phyloP scores from a whole-genome alignment of 139 green algal species.

The Bryopsis sp. region DNA sequence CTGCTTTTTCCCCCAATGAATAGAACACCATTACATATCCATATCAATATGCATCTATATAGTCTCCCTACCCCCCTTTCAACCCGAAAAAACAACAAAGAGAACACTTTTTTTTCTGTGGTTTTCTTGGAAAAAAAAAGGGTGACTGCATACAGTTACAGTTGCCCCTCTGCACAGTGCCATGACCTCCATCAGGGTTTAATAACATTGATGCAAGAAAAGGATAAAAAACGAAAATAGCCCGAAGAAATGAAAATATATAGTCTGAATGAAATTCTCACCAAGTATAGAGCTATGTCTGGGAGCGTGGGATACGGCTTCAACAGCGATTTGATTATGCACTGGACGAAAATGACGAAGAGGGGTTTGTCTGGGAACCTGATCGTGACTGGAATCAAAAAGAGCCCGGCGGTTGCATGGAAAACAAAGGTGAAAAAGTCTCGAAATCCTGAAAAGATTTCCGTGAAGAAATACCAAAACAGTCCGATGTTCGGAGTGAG shows the following conservation, averaged over 20 bases:
- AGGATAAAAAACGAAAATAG: not conserved
- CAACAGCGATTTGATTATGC: slow-evolving; percentile 39
- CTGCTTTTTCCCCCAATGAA: not conserved
- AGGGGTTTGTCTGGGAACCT: slow-evolving; percentile 46
- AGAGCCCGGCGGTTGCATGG: slow-evolving; percentile 27
- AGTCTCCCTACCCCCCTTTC: too few species aligned
- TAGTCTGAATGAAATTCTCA: not conserved
- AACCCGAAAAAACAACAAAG: not conserved
- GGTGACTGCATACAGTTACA: not conserved
- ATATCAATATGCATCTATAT: not conserved
- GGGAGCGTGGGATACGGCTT: slow-evolving; percentile 52
- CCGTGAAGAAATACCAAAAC: slow-evolving; percentile 68
- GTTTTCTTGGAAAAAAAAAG: too few species aligned
- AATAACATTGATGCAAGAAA: not conserved
- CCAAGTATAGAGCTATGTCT: slow-evolving; percentile 44
- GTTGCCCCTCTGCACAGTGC: not conserved
- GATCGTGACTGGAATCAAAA: slow-evolving; percentile 39
- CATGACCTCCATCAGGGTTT: not conserved
- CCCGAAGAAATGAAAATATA: not conserved
- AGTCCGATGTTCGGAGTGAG: slow-evolving; percentile 59
- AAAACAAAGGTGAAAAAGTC: slow-evolving; percentile 49
- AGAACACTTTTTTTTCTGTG: not conserved
- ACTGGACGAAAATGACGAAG: slow-evolving; percentile 33
- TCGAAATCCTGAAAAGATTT: slow-evolving; percentile 52
- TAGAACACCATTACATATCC: not conserved